Evolutionary conservation across 2,329 filamentous ascomycete species (phyloP).

Genomic region (Fusarium fracticaudum): DNA sequence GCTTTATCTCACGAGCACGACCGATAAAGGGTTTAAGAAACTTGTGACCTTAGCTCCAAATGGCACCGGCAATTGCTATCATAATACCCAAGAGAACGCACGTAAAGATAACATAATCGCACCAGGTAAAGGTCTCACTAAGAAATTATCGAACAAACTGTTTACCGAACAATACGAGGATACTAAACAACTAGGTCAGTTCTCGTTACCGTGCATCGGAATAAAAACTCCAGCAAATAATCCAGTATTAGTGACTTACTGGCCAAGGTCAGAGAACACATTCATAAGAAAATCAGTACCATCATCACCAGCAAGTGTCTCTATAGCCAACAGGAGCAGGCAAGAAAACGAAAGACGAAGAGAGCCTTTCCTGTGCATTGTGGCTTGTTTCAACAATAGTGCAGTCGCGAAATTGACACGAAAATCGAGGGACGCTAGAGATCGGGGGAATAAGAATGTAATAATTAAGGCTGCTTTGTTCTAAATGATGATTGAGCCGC

Average conservation of each 20-base stretch:
- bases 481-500: not conserved
- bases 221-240: not conserved
- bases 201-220: no score
- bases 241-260: not conserved
- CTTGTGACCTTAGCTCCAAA: fast-evolving
- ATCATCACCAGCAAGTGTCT: not conserved
- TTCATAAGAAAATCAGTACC: not conserved
- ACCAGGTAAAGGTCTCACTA: not conserved
- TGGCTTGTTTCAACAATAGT: no score
- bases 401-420: not conserved
- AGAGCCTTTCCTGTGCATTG: not conserved
- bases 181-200: fast-evolving
- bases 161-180: not conserved
- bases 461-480: not conserved
- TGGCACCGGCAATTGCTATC: not conserved
- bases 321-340: not conserved
- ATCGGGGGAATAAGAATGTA: not conserved
- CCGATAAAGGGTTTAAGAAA: not conserved
- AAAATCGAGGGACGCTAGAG: not conserved
- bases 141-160: not conserved
- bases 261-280: not conserved
- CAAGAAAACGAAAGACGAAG: not conserved
- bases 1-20: not conserved
- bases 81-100: not conserved
- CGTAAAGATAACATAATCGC: not conserved